Conservation (phyloP, 2,329 filamentous ascomycete species). For the Colletotrichum orchidophilum region DNA sequence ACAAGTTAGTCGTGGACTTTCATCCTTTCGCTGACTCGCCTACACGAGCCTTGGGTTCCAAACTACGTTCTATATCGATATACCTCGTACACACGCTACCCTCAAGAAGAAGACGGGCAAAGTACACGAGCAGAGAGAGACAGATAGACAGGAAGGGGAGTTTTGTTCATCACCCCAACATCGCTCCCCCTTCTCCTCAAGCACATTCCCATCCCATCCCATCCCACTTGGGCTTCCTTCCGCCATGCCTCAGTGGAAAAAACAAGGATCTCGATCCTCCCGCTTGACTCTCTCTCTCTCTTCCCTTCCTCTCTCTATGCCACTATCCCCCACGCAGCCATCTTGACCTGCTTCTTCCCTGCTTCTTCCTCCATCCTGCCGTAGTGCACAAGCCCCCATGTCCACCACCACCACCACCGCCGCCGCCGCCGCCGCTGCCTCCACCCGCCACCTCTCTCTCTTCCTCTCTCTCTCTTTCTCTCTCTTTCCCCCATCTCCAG, state of each 20-base stretch:
- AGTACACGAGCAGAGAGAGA: neutral
- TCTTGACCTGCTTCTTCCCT: neutral
- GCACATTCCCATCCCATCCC: neutral
- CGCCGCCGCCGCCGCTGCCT: neutral
- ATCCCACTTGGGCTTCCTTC: neutral
- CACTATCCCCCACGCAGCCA: neutral
- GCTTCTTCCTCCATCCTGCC: neutral
- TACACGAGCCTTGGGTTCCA: neutral
- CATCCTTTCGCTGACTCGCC: neutral
- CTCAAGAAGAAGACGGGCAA: neutral
- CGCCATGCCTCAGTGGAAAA: neutral
- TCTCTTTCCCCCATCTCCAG: neutral
- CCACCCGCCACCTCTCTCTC: neutral
- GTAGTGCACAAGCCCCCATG: neutral
- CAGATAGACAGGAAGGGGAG: neutral
- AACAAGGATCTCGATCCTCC: constrained; percentile 29
- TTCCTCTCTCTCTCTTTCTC: neutral
- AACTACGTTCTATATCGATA: neutral
- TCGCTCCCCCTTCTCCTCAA: neutral
- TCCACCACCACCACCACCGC: neutral
- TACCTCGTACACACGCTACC: neutral
- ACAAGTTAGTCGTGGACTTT: neutral
- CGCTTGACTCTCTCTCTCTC: constrained; percentile 18
- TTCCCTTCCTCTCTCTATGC: neutral
- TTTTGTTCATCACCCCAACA: neutral